Evolutionary conservation across 768 basidiomycete species (phyloP).

Genomic region (Mycena amicta): DNA sequence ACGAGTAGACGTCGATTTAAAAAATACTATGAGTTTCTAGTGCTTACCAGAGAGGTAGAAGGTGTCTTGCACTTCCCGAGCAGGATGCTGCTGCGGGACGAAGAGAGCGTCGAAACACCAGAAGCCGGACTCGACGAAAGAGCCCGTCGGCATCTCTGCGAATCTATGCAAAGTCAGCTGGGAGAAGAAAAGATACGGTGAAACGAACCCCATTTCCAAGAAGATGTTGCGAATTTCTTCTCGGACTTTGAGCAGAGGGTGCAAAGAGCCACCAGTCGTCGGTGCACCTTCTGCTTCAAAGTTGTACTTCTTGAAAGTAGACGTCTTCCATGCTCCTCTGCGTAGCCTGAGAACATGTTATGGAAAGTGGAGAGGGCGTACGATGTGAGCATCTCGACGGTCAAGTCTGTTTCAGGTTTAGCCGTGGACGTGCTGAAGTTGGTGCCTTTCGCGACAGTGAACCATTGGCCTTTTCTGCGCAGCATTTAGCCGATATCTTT

Average conservation of each 20-base stretch:
- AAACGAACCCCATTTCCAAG: slow-evolving; percentile 99
- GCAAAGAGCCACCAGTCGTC: slow-evolving; percentile 88
- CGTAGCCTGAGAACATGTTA: slow-evolving; percentile 10
- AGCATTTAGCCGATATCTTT: slow-evolving; percentile 5
- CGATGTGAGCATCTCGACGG: slow-evolving; percentile 93
- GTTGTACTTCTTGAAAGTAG: slow-evolving; percentile 97
- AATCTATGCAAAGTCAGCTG: no score
- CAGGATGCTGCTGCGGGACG: slow-evolving; percentile 98
- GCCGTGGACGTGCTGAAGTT: slow-evolving; percentile 88
- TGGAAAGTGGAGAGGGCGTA: slow-evolving; percentile 40
- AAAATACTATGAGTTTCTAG: no score
- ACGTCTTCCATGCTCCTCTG: slow-evolving; percentile 93
- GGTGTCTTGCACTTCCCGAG: slow-evolving; percentile 95
- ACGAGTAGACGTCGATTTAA: slow-evolving; percentile 7
- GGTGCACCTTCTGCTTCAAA: slow-evolving; percentile 95
- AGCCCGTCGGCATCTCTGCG: slow-evolving; percentile 96
- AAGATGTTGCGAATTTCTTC: slow-evolving; percentile 98
- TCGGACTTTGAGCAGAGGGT: slow-evolving; percentile 95
- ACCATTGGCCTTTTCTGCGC: slow-evolving; percentile 92
- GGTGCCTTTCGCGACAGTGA: slow-evolving; percentile 81
- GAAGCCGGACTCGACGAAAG: slow-evolving; percentile 96
- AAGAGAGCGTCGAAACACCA: slow-evolving; percentile 99
- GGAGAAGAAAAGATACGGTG: no score
- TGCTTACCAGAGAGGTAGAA: slow-evolving; percentile 91
- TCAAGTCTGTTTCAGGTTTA: slow-evolving; percentile 95